Conservation (phyloP, 202 grass and related monocot species). For the Zoysia matrella region DNA sequence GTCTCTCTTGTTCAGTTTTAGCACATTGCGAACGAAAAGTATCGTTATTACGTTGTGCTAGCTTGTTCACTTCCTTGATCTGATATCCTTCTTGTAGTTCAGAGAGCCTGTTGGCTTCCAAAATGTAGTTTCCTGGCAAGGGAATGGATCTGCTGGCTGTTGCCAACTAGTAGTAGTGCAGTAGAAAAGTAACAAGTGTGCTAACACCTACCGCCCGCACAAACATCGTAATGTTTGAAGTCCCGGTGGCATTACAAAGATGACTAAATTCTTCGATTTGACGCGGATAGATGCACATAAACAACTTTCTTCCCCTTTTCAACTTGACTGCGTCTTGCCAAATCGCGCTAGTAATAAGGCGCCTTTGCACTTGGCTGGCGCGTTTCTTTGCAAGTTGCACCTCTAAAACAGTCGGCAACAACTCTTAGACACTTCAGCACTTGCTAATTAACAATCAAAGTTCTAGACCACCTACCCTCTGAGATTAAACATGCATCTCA, state of each 20-base stretch:
- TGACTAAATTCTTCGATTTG: background rate
- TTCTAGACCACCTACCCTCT: background rate
- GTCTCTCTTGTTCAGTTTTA: background rate
- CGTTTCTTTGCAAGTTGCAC: background rate
- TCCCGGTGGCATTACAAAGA: background rate
- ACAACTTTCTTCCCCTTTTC: background rate
- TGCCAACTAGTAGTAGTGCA: too few species aligned
- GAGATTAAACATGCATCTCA: background rate
- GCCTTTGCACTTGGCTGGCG: background rate
- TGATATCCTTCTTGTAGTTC: too few species aligned
- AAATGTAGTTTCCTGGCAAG: too few species aligned
- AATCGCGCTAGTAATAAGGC: background rate
- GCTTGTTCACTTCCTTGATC: too few species aligned
- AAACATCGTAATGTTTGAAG: background rate
- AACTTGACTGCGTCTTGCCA: background rate
- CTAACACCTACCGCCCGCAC: background rate
- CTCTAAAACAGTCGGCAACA: background rate
- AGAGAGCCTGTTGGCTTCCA: too few species aligned
- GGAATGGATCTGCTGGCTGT: too few species aligned
- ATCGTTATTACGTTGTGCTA: background rate
- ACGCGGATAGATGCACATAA: background rate
- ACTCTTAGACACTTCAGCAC: background rate
- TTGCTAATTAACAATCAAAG: background rate
- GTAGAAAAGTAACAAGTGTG: background rate
- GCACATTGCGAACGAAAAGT: background rate